Conservation (phyloP, 352 stramenopile genomes). For the Phytopythium sindhum region DNA sequence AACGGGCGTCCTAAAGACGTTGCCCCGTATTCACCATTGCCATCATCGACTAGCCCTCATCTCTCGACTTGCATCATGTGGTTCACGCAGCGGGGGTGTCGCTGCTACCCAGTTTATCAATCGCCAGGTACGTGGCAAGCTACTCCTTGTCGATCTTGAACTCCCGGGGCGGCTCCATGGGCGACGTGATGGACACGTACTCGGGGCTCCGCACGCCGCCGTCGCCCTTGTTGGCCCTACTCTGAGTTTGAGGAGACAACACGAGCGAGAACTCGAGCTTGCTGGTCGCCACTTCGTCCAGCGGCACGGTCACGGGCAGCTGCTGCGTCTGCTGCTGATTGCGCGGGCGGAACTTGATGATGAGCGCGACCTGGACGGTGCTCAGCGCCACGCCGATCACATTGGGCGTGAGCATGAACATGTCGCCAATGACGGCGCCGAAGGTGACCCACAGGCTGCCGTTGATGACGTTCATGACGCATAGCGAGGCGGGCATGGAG, state of each 20-base stretch:
- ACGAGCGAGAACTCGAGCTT: slow-evolving; percentile 3
- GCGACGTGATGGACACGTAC: slow-evolving; percentile 2
- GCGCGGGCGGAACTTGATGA: slow-evolving; percentile 27
- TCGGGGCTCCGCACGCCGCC: slow-evolving; percentile 1
- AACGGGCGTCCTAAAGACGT: too few relatives aligned
- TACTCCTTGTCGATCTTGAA: not conserved
- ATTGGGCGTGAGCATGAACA: slow-evolving; percentile 37
- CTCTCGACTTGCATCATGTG: too few relatives aligned
- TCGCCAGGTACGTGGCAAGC: too few relatives aligned
- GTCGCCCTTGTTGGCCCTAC: not conserved
- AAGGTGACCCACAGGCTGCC: slow-evolving; percentile 46
- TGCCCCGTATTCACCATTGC: too few relatives aligned
- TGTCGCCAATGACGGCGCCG: slow-evolving; percentile 30
- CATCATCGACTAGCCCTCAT: too few relatives aligned
- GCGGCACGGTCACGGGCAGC: not conserved
- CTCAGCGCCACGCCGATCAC: slow-evolving; percentile 38
- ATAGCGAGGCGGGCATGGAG: slow-evolving; percentile 25
- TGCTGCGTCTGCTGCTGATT: slow-evolving; percentile 7
- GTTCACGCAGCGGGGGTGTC: too few relatives aligned
- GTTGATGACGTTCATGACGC: slow-evolving; percentile 36
- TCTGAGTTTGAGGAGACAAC: not conserved
- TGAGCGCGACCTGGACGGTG: slow-evolving; percentile 35
- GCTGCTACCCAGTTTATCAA: too few relatives aligned
- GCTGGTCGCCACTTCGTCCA: not conserved
- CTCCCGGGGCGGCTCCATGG: not conserved